Evolutionary conservation across 2,329 filamentous ascomycete genomes (phyloP).

Genomic region (Cladophialophora immunda): DNA sequence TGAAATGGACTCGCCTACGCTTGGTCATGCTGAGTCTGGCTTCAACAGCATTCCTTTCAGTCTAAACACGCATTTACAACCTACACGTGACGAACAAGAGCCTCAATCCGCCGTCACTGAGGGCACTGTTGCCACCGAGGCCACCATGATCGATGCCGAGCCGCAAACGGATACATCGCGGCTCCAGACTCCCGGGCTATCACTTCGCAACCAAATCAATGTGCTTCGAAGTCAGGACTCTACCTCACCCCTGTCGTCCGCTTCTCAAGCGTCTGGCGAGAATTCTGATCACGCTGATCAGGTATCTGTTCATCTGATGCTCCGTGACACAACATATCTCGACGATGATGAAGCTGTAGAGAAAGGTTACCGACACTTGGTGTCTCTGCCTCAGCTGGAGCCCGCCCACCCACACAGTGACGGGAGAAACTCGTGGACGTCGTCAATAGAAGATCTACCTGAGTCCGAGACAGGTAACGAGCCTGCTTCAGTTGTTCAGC

Average conservation of each 20-base stretch:
- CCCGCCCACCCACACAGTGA: slow-evolving; percentile 34
- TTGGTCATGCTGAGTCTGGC: slow-evolving; percentile 51
- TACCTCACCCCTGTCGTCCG: slow-evolving; percentile 49
- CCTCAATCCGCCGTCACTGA: slow-evolving; percentile 63
- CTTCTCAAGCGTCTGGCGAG: slow-evolving; percentile 40
- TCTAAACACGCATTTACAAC: slow-evolving; percentile 37
- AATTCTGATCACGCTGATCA: slow-evolving; percentile 60
- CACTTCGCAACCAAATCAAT: slow-evolving; percentile 59
- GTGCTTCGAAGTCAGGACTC: slow-evolving; percentile 58
- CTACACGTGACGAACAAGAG: slow-evolving; percentile 26
- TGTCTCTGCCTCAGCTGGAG: slow-evolving; percentile 24
- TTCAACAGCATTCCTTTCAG: slow-evolving; percentile 32
- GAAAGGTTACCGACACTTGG: slow-evolving; percentile 48
- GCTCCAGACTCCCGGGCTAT: slow-evolving; percentile 47
- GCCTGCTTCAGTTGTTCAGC: not conserved
- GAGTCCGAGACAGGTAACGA: slow-evolving; percentile 20
- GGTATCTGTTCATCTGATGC: slow-evolving; percentile 66
- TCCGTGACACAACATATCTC: slow-evolving; percentile 56
- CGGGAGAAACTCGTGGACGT: slow-evolving; percentile 39
- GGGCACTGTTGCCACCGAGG: slow-evolving; percentile 69
- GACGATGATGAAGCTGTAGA: slow-evolving; percentile 48
- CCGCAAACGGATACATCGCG: slow-evolving; percentile 67
- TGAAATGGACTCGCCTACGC: slow-evolving; percentile 54
- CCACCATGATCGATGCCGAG: slow-evolving; percentile 71
- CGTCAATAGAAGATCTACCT: slow-evolving; percentile 36